Conservation (phyloP, 2,329 filamentous ascomycete species). For the Epichloe typhina region DNA sequence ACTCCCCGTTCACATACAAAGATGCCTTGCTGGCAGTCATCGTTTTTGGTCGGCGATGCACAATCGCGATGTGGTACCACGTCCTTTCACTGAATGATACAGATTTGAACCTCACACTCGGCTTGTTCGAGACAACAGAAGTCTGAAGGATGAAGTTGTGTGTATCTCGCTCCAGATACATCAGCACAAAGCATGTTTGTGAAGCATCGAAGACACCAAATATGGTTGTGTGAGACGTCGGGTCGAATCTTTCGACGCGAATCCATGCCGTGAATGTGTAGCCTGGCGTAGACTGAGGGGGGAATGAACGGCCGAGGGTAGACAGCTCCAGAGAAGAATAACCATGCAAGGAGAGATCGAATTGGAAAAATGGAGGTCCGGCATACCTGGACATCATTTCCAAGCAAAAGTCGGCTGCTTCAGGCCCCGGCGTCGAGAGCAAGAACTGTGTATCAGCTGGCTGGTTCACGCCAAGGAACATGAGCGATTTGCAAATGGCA, state of each 20-base stretch:
- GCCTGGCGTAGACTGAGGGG: slow-evolving; percentile 68
- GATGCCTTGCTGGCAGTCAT: slow-evolving; percentile 68
- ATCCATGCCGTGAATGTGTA: slow-evolving; percentile 91
- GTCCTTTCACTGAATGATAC: slow-evolving; percentile 58
- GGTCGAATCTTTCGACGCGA: slow-evolving; percentile 75
- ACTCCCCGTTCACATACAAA: slow-evolving; percentile 85
- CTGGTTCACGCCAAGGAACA: slow-evolving; percentile 62
- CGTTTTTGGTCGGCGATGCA: slow-evolving; percentile 67
- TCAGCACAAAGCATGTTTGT: slow-evolving; percentile 85
- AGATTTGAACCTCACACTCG: slow-evolving; percentile 88
- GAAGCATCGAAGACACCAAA: slow-evolving; percentile 89
- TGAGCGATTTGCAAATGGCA: slow-evolving; percentile 54
- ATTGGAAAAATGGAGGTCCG: slow-evolving; percentile 77
- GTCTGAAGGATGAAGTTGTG: slow-evolving; percentile 93
- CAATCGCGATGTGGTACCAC: slow-evolving; percentile 91
- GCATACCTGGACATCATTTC: slow-evolving; percentile 62
- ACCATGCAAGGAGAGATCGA: slow-evolving; percentile 79
- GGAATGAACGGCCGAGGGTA: slow-evolving; percentile 74
- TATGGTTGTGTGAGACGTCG: slow-evolving; percentile 76
- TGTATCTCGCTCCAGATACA: slow-evolving; percentile 88
- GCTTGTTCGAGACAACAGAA: slow-evolving; percentile 71
- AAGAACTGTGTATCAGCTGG: slow-evolving; percentile 77
- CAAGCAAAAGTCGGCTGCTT: slow-evolving; percentile 55
- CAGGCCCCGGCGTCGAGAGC: slow-evolving; percentile 36
- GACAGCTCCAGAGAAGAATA: slow-evolving; percentile 84